Evolutionary conservation across 2,329 filamentous ascomycete species (phyloP), one percentile per base, ranked within the genome.

Genomic region (Cucurbitaria berberidis): DNA sequence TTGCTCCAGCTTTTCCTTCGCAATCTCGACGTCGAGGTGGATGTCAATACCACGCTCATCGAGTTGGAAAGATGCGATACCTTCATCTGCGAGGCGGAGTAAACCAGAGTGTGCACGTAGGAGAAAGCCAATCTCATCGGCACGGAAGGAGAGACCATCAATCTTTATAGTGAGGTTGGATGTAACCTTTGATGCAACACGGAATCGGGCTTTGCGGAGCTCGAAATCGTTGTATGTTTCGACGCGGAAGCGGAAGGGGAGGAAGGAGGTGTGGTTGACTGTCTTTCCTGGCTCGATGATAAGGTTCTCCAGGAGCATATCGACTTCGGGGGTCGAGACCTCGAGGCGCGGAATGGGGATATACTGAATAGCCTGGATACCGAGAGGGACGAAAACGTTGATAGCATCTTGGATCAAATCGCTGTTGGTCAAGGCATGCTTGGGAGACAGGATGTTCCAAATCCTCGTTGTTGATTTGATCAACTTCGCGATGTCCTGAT

Each of bases 291-390:
- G 93, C 69, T 97, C 91, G 27, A 98, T 82, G 54, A 98, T 89
- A 27, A 98, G 80, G 60, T 96, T 97, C 70, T 98, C 93, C 2
- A 98, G 78, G 1, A 98, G 79, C 5, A 98, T 83, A 64, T 97
- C 93, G 48, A 96, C 81, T 29, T 90, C 86, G 0, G 92, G 93
- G 3, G 88, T 89, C 0, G 90, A 89, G 5, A 97, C 81, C 73
- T 97, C 93, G n/a, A 97, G 76, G 4, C 93, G 88, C 0, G 93
- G 93, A 46, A 98, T 95, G 0, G 93, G 93, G 3, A 98, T 79
- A 74, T 91, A 92, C 71, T 97, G 92, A 27, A 98, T 82, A 2
- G 86, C 85, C 60, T 90, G 83, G 51, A 97, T 84, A 3, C 92
- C 68, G 11, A 91, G 78, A 0, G 93, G 93, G 5, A 95, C 80